These are phyloP conservation scores for Gracilaria vermiculophylla DNA, from an alignment of 23 red algal species.

Conservation along the genomic window DNA sequence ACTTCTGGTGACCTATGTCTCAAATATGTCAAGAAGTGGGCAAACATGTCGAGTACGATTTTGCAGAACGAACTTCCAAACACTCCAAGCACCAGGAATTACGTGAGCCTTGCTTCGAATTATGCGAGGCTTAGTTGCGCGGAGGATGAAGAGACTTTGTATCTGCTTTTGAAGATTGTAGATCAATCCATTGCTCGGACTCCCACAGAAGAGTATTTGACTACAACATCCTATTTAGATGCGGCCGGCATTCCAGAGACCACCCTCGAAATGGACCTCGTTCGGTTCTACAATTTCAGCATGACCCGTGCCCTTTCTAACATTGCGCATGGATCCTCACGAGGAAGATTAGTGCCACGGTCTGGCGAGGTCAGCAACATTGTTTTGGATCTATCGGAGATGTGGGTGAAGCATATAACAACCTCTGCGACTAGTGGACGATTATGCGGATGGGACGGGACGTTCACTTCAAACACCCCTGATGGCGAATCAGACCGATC, in stretches of 20 bases:
- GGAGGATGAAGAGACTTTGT: slow-evolving; percentile 58
- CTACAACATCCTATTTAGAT: background rate
- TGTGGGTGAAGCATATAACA: slow-evolving; percentile 53
- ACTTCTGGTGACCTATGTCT: background rate
- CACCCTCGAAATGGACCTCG: slow-evolving; percentile 18
- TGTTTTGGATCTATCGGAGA: slow-evolving; percentile 48
- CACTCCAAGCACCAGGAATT: slow-evolving; percentile 53
- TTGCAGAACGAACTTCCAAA: slow-evolving; percentile 47
- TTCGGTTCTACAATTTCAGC: slow-evolving; percentile 62
- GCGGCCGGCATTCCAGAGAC: slow-evolving; percentile 1
- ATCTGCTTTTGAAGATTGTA: slow-evolving; percentile 40
- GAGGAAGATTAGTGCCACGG: slow-evolving; percentile 25
- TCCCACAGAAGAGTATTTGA: slow-evolving; percentile 33
- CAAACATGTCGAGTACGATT: slow-evolving; percentile 26
- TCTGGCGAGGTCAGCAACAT: slow-evolving; percentile 55
- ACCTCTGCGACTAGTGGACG: slow-evolving; percentile 43
- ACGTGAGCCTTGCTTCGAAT: slow-evolving; percentile 52
- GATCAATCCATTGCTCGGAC: slow-evolving; percentile 39
- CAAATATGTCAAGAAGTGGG: slow-evolving; percentile 40
- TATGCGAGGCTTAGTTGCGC: slow-evolving; percentile 40
- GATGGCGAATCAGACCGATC: slow-evolving; percentile 42
- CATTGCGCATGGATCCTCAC: slow-evolving; percentile 30
- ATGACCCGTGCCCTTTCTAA: slow-evolving; percentile 36
- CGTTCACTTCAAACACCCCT: background rate
- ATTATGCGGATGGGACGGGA: slow-evolving; percentile 46